phyloP scores from a whole-genome alignment of 2,329 filamentous ascomycete genomes.

The Trichoderma sp. region DNA sequence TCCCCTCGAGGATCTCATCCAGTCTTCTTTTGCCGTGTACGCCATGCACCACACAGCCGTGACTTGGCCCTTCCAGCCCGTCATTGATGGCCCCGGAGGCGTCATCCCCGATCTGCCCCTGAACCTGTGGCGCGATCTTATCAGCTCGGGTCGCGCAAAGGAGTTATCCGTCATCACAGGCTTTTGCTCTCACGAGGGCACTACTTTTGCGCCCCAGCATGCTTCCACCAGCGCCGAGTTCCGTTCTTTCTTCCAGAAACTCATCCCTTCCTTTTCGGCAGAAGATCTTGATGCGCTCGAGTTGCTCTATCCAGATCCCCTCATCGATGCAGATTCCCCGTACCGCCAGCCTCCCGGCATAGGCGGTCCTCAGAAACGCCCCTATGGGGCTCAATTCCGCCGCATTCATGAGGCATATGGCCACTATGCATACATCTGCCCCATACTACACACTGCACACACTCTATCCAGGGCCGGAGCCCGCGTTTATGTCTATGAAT shows the following conservation, averaged over 20 bases:
- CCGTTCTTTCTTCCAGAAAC: conserved; percentile 58
- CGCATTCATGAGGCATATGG: conserved; percentile 62
- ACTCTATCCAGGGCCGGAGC: conserved; percentile 39
- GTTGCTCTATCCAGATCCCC: conserved; percentile 64
- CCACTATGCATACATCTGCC: conserved; percentile 66
- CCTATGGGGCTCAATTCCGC: conserved; percentile 57
- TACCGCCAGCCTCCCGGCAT: conserved; percentile 43
- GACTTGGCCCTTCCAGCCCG: conserved; percentile 68
- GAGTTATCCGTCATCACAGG: conserved; percentile 59
- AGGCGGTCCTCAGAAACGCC: conserved; percentile 23
- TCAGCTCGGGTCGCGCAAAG: conserved; percentile 49
- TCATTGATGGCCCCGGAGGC: conserved; percentile 58
- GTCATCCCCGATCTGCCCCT: conserved; percentile 61
- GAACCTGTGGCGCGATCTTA: conserved; percentile 56
- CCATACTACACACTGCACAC: conserved; percentile 61
- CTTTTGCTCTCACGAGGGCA: conserved; percentile 71
- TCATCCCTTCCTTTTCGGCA: conserved; percentile 59
- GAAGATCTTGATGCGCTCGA: conserved; percentile 58
- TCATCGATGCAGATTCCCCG: conserved; percentile 40
- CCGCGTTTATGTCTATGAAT: conserved; percentile 60
- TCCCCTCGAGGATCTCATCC: conserved; percentile 50
- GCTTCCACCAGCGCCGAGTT: conserved; percentile 55
- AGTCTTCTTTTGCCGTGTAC: conserved; percentile 50
- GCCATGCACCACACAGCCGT: conserved; percentile 45
- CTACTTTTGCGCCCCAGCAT: conserved; percentile 59